Evolutionary conservation across 2,329 filamentous ascomycete genomes (phyloP).

Genomic region (Grosmannia huntii): DNA sequence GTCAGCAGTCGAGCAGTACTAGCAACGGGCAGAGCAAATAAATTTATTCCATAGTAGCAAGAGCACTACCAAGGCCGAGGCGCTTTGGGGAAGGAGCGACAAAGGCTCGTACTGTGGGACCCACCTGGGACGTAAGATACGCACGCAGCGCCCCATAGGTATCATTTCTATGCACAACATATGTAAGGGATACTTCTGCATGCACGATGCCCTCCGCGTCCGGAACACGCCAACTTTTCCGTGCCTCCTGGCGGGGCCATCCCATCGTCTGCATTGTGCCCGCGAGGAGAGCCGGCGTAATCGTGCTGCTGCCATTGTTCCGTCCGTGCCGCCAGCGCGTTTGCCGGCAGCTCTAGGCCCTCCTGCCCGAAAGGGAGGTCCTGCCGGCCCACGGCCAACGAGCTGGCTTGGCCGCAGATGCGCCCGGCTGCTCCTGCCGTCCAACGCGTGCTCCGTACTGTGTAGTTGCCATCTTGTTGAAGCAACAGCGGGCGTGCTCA

Average conservation of each 20-base stretch:
- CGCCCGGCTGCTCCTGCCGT: background rate
- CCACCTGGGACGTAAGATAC: background rate
- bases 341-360: too few species aligned
- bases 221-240: constrained; percentile 1
- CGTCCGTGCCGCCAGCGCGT: too few species aligned
- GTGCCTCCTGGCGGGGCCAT: background rate
- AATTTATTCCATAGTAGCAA: background rate
- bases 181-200: background rate
- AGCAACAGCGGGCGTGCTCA: background rate
- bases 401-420: background rate
- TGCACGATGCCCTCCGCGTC: background rate
- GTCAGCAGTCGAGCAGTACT: background rate
- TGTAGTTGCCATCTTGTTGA: background rate
- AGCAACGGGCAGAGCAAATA: constrained; percentile 1
- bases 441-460: too few species aligned
- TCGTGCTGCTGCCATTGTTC: too few species aligned
- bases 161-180: background rate
- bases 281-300: background rate
- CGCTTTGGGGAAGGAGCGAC: constrained; percentile 10
- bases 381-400: background rate
- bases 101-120: background rate
- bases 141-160: background rate
- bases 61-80: background rate
- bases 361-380: background rate
- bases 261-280: background rate